Percentiles rank a stretch among this genome's conserved stretches.
Conservation (phyloP, 495 filamentous ascomycete genomes). For the Penicillium longicatenatum region DNA sequence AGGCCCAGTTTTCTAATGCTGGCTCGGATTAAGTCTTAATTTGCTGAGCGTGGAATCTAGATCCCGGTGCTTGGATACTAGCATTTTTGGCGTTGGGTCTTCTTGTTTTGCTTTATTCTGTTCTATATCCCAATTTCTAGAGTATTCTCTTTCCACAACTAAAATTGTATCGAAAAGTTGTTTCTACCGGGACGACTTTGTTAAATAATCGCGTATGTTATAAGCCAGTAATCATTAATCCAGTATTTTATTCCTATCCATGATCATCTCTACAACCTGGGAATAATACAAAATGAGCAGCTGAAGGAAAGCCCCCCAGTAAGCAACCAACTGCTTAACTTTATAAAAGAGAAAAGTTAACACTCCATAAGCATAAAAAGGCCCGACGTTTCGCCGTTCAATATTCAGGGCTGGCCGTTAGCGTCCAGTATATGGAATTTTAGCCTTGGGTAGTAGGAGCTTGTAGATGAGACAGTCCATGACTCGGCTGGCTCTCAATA, state of each 20-base stretch:
- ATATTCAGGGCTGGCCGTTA: background rate
- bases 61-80: slow-evolving; percentile 3
- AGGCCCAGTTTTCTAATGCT: slow-evolving; percentile 44
- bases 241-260: background rate
- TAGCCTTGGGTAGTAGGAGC: slow-evolving; percentile 7
- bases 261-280: background rate
- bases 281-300: background rate
- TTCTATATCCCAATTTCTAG: slow-evolving; percentile 24
- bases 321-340: background rate
- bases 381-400: background rate
- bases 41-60: background rate
- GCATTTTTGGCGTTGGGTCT: slow-evolving; percentile 29
- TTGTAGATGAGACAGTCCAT: slow-evolving; percentile 8
- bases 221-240: background rate
- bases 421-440: background rate
- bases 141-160: slow-evolving; percentile 1
- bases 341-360: background rate
- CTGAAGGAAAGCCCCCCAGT: background rate
- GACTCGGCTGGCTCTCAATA: slow-evolving; percentile 2
- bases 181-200: background rate
- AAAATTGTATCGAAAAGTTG: background rate
- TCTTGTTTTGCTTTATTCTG: slow-evolving; percentile 17
- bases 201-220: background rate
- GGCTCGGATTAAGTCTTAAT: slow-evolving; percentile 31
- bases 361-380: background rate